phyloP scores from a whole-genome alignment of 2,329 filamentous ascomycete genomes.

The Hypoxylon sp. region DNA sequence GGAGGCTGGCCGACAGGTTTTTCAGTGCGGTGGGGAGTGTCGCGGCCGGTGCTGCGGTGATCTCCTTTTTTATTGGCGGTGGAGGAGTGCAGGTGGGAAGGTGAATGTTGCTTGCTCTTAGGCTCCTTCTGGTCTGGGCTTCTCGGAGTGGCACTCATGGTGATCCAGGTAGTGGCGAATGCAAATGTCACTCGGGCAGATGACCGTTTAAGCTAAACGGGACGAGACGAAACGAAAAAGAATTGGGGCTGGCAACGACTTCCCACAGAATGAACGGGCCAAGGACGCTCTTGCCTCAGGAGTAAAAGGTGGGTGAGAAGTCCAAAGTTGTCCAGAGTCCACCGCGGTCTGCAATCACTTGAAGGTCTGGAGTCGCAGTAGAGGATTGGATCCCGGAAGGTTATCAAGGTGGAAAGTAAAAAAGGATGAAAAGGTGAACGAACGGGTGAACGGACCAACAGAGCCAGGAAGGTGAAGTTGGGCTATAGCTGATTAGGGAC shows the following conservation, averaged over 20 bases:
- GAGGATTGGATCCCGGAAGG: background rate
- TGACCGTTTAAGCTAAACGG: background rate
- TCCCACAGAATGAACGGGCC: slow-evolving; percentile 1
- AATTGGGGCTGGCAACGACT: slow-evolving; percentile 7
- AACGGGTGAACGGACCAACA: slow-evolving; percentile 11
- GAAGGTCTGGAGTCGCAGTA: background rate
- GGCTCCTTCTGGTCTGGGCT: slow-evolving; percentile 7
- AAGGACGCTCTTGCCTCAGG: slow-evolving; percentile 13
- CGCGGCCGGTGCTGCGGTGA: background rate
- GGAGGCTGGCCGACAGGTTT: slow-evolving; percentile 1
- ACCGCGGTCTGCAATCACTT: background rate
- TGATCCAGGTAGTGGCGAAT: slow-evolving; percentile 4
- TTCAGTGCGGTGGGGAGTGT: slow-evolving; percentile 10
- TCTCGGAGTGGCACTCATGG: slow-evolving; percentile 19
- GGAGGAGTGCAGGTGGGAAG: slow-evolving; percentile 3
- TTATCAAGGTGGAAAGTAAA: slow-evolving; percentile 2
- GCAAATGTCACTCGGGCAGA: background rate
- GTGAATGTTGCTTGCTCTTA: slow-evolving; percentile 10
- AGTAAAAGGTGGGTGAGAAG: no score
- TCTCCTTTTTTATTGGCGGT: background rate
- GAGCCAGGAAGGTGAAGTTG: background rate
- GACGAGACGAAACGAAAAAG: no score
- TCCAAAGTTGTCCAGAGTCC: background rate
- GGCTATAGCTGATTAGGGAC: background rate
- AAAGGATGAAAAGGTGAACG: slow-evolving; percentile 1